Evolutionary conservation across 331 rosid species (phyloP), one percentile per base, ranked within the genome.

Genomic region (Quercus tomentella): DNA sequence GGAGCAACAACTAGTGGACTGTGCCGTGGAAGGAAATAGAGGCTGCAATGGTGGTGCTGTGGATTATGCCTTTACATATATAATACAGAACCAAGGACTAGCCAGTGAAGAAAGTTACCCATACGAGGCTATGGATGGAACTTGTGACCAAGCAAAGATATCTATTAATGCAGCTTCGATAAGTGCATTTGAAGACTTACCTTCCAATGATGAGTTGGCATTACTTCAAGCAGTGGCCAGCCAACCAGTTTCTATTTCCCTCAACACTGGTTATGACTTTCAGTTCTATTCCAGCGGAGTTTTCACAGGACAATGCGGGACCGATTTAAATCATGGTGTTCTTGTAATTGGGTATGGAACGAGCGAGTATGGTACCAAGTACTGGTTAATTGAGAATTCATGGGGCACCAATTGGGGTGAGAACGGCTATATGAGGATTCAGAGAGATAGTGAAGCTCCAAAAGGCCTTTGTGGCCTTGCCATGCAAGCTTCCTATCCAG

Each of bases 281-380:
- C 51, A 1, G 14, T 3, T 55, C 2, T 86, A 88, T 81, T 0
- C 17, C 0, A 28, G 35, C 1, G 90, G 91, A 17, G 28, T 84
- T 17, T 84, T 84, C 30, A 2, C 28, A 1, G 80, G 73, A 0
- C 30, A 72, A 0, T 80, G 89, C 4, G 88, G 83, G 26, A 80
- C 79, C 1, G 0, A 4, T 0, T 15, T 54, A 10, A 61, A 61
- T 69, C 92, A 89, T 49, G 87, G 22, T 0, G 87, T 84, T 23
- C 21, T 81, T 2, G 55, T 63, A 23, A 21, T 88, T 33, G 91
- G 92, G 16, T 88, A 84, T 12, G 89, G 88, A 3, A 77, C 60
- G 1, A 56, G 28, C 4, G 43, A 55, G 12, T 76, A 84, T 0
- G 88, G 81, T 4, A 72, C 6, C 0, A 69, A 75, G 23, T 84